A percentile compares a stretch with the other conserved stretches of the same genome.
Evolutionary conservation across 2,329 filamentous ascomycete genomes (phyloP).

Genomic region (Fusarium musae): DNA sequence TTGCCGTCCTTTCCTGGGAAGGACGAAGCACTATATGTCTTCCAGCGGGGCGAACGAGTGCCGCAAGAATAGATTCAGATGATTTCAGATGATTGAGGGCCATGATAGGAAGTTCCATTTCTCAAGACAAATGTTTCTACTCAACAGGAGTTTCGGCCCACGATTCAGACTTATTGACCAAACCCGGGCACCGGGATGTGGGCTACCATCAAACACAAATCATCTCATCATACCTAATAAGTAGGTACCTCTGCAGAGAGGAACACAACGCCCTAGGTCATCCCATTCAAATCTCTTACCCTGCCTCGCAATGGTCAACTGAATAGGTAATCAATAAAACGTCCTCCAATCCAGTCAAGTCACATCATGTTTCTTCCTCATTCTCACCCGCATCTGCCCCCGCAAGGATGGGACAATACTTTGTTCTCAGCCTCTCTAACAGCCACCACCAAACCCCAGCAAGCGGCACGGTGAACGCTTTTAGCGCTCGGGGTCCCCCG

Average conservation of each 20-base stretch:
- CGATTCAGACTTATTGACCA: neutral
- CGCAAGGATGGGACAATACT: constrained; percentile 10
- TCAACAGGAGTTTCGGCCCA: neutral
- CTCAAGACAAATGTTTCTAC: neutral
- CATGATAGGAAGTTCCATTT: neutral
- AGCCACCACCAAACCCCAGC: constrained; percentile 32
- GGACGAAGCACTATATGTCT: constrained; percentile 79
- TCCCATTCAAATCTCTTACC: neutral
- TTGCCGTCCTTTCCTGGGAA: constrained; percentile 81
- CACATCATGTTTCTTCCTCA: neutral
- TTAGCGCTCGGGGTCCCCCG: constrained; percentile 42
- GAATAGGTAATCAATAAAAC: neutral
- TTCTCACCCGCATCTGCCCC: constrained; percentile 19
- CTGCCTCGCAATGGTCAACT: constrained; percentile 4
- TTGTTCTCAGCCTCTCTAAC: constrained; percentile 34
- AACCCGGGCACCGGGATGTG: neutral
- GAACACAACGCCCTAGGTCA: neutral
- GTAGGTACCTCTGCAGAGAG: neutral
- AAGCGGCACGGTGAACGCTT: constrained; percentile 33
- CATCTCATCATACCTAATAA: neutral
- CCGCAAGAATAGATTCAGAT: constrained; percentile 31
- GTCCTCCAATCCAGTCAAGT: neutral
- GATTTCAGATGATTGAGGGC: neutral
- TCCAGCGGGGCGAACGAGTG: constrained; percentile 60
- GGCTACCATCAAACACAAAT: neutral